Conservation (phyloP, 2,329 filamentous ascomycete species). For the Penicillium expansum region DNA sequence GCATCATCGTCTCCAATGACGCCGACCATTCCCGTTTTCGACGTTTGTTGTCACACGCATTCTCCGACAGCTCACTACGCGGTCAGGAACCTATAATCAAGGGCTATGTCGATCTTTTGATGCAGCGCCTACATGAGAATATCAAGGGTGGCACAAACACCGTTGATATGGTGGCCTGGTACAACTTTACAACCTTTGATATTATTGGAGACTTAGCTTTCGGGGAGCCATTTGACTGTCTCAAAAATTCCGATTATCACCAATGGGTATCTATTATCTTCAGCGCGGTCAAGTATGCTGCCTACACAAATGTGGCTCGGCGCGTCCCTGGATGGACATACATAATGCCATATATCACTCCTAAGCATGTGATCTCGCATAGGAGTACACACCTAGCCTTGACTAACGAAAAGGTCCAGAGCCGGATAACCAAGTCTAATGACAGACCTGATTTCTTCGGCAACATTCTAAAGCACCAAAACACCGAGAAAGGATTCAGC, state of each 20-base stretch:
- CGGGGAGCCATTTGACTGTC: conserved; percentile 32
- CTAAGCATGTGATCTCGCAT: background rate
- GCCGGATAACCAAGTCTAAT: conserved; percentile 11
- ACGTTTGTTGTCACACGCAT: conserved; percentile 38
- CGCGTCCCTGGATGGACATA: conserved; percentile 5
- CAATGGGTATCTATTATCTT: conserved; percentile 26
- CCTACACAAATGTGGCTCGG: conserved; percentile 9
- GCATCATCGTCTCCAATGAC: conserved; percentile 16
- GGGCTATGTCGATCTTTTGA: conserved; percentile 32
- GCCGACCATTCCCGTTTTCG: conserved; percentile 25
- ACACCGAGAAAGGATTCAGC: conserved; percentile 15
- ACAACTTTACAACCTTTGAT: conserved; percentile 35
- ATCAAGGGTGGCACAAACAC: conserved; percentile 1
- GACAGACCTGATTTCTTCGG: conserved; percentile 17
- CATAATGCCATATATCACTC: conserved; percentile 4
- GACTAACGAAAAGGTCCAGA: conserved; percentile 8
- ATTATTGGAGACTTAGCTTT: conserved; percentile 34
- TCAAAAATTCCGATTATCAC: conserved; percentile 26
- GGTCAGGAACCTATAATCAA: conserved; percentile 40
- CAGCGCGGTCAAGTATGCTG: background rate
- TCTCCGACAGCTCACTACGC: conserved; percentile 44
- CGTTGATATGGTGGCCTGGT: conserved; percentile 31
- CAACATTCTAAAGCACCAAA: conserved; percentile 17
- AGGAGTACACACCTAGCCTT: conserved; percentile 2
- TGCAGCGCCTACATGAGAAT: conserved; percentile 25